phyloP scores from a whole-genome alignment of 495 filamentous ascomycete species.

The Letharia lupina region DNA sequence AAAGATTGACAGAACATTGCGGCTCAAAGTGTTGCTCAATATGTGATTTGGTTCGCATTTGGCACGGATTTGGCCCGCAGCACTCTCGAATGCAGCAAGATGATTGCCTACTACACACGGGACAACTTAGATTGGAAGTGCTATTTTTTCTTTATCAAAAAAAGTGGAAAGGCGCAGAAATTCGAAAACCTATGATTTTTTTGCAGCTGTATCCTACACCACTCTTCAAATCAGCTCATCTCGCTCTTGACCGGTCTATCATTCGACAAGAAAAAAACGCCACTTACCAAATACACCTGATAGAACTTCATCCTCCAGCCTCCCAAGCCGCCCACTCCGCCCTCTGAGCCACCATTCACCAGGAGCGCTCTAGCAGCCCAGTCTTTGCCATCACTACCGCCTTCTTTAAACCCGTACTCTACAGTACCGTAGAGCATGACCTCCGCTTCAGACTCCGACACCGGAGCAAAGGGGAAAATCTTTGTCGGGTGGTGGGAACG shows the following conservation, averaged over 20 bases:
- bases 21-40: not conserved
- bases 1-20: not conserved
- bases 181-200: not conserved
- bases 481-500: constrained; percentile 42
- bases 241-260: not conserved
- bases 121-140: not conserved
- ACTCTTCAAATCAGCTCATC: not conserved
- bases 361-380: constrained; percentile 52
- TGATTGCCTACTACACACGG: not conserved
- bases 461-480: constrained; percentile 45
- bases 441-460: constrained; percentile 31
- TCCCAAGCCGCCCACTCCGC: not conserved
- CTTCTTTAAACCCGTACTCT: constrained; percentile 46
- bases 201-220: not conserved
- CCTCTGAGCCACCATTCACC: constrained; percentile 34
- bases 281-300: constrained; percentile 54
- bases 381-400: constrained; percentile 36
- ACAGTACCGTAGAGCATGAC: constrained; percentile 58
- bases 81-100: not conserved
- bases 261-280: not conserved
- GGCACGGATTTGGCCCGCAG: not conserved
- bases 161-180: not conserved
- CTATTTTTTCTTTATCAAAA: not conserved
- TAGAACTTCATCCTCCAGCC: constrained; percentile 52
- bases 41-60: not conserved